A percentile compares a stretch with the other conserved stretches of the same genome.
phyloP scores from a whole-genome alignment of 108 stramenopile genomes.

The Cyclotella sp. region DNA sequence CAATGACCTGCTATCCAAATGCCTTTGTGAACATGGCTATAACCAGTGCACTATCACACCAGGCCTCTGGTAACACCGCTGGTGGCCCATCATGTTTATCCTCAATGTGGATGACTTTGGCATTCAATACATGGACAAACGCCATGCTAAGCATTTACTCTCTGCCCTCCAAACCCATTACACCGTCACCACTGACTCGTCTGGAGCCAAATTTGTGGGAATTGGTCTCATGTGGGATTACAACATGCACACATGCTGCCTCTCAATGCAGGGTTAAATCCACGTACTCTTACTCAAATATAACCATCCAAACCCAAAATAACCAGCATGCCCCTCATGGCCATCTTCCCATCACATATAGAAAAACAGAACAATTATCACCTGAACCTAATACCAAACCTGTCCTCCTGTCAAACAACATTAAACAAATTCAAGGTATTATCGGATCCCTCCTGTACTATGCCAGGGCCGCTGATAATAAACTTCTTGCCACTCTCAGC shows the following conservation, averaged over 20 bases:
- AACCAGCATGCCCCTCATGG: not conserved
- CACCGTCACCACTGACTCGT: constrained; percentile 13
- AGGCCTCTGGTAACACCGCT: constrained; percentile 10
- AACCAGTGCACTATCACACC: not conserved
- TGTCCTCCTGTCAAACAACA: not conserved
- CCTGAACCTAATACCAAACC: not conserved
- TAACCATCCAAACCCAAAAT: not conserved
- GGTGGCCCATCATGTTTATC: constrained; percentile 15
- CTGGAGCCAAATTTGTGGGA: not conserved
- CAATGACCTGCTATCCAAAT: constrained; percentile 27
- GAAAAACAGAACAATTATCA: not conserved
- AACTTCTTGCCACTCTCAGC: not conserved
- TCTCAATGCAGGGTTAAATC: not conserved
- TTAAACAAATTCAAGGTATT: constrained; percentile 2
- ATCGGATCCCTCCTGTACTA: constrained; percentile 2
- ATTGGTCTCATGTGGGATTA: constrained; percentile 21
- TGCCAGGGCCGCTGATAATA: constrained; percentile 4
- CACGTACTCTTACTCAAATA: not conserved
- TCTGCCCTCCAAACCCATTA: not conserved
- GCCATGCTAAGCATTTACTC: constrained; percentile 6
- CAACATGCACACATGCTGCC: not conserved
- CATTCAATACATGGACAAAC: not conserved
- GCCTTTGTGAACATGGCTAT: constrained; percentile 33
- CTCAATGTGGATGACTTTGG: constrained; percentile 28
- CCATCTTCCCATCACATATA: not conserved